Evolutionary conservation across 352 stramenopile species (phyloP).

Genomic region (Albugo candida): DNA sequence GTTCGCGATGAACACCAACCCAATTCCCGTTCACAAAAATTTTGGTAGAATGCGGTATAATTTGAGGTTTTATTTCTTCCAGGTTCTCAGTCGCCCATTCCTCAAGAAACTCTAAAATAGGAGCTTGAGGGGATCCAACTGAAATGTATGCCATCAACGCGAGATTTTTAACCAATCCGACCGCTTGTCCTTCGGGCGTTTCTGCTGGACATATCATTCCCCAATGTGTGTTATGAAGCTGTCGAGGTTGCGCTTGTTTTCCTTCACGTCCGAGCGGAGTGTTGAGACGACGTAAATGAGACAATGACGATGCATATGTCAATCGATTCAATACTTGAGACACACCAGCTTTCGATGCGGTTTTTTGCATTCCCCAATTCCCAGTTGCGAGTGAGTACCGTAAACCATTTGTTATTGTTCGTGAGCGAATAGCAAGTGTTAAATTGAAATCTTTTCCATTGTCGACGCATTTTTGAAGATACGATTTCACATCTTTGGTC

Average conservation of each 20-base stretch:
- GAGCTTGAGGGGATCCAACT: conserved; percentile 81
- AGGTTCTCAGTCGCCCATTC: conserved; percentile 97
- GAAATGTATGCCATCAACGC: conserved; percentile 98
- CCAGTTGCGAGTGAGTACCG: conserved; percentile 98
- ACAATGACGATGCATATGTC: conserved; percentile 97
- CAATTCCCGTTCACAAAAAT: conserved; percentile 99
- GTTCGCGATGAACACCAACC: conserved; percentile 96
- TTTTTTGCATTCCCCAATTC: conserved; percentile 96
- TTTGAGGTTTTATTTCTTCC: conserved; percentile 92
- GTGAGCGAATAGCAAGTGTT: conserved; percentile 92
- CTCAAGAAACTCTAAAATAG: conserved; percentile 96
- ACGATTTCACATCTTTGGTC: conserved; percentile 95
- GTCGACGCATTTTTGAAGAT: conserved; percentile 82
- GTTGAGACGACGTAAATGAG: conserved; percentile 96
- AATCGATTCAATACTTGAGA: conserved; percentile 98
- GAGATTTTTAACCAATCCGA: conserved; percentile 96
- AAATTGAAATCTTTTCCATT: conserved; percentile 93
- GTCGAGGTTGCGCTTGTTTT: conserved; percentile 97
- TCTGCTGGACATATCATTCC: conserved; percentile 98
- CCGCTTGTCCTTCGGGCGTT: conserved; percentile 90
- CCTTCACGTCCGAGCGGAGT: conserved; percentile 96
- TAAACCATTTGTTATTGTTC: conserved; percentile 95
- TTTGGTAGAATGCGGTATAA: conserved; percentile 97
- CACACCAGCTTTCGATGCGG: conserved; percentile 92
- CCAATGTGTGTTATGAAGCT: conserved; percentile 99